Evolutionary conservation across 2,329 filamentous ascomycete species (phyloP), one percentile per base, ranked within the genome.

Genomic region (Trichophaea hybrida): DNA sequence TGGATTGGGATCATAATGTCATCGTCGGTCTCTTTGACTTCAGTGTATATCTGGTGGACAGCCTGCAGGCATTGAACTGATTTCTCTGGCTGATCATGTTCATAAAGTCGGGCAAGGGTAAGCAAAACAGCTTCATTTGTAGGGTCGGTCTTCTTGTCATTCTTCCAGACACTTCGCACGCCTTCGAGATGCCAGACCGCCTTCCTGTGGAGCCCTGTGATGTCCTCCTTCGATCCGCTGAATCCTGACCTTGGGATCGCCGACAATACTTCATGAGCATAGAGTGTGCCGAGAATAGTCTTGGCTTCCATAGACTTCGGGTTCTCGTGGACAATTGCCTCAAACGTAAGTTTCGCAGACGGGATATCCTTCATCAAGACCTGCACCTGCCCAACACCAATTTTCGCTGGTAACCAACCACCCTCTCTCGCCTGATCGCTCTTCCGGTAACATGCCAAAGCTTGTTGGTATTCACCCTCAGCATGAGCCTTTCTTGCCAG

Each of bases 371-470:
- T 83, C 72, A 85, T 86, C 57, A 90, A 72, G 24, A 95, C 86
- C 40, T 88, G 86, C 68, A 97, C 80, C 73, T 98, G 93, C 1
- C 93, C 90, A 17, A 84, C 81, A 58, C 93, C 94, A 69, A 98
- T 94, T 70, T 97, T 97, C 54, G 93, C 93, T 0, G 94, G 93
- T 53, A 96, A 76, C 68, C 88, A 96, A 49, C 93, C 91, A 64
- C 83, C 85, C 64, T 97, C 91, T 67, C 93, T 81, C 40, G 93
- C 90, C 71, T 94, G 86, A 71, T 98, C 93, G 1, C 94, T 87
- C 66, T 87, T 84, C 58, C 83, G 82, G 73, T 98, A 98, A 72
- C 85, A 94, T 68, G 95, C 88, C 17, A 80, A 81, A 1, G 93
- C 91, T 59, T 82, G 84, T 17, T 84, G 78, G 5, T 81, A 73